Conservation (phyloP, 2,329 filamentous ascomycete genomes). For the Lachnellula subtilissima region DNA sequence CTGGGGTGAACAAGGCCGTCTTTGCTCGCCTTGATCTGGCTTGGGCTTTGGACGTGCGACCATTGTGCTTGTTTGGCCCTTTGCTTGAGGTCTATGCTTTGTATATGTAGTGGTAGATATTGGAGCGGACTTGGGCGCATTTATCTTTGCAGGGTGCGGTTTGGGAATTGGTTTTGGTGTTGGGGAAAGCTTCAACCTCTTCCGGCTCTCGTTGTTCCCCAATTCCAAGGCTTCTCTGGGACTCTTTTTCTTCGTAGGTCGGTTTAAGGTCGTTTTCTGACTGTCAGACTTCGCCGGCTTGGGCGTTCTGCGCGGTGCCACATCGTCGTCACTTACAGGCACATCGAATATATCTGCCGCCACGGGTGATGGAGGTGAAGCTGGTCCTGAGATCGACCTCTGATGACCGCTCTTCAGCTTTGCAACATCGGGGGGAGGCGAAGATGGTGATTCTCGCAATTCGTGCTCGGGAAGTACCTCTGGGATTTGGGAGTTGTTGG, state of each 20-base stretch:
- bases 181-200: conserved; percentile 27
- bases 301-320: conserved; percentile 1
- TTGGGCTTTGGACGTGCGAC: conserved; percentile 19
- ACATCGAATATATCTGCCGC: conserved; percentile 16
- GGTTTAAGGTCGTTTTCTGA: conserved; percentile 2
- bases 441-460: neutral
- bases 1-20: conserved; percentile 4
- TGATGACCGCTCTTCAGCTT: conserved; percentile 6
- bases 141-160: neutral
- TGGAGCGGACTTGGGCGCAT: neutral
- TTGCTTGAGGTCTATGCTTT: conserved; percentile 9
- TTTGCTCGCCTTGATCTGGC: neutral
- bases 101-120: conserved; percentile 3
- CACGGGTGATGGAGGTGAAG: conserved; percentile 1
- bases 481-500: conserved; percentile 19
- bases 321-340: conserved; percentile 22
- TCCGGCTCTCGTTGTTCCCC: conserved; percentile 16
- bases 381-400: conserved; percentile 6
- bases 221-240: conserved; percentile 4
- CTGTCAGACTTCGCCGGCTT: conserved; percentile 12
- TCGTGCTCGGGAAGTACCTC: conserved; percentile 6
- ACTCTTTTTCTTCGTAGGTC: conserved; percentile 2
- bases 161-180: neutral
- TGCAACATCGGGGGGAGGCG: neutral
- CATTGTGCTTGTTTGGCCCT: conserved; percentile 11